These are phyloP conservation scores for Irpex lacteus DNA, from an alignment of 1,284 basidiomycete species.

Conservation along the genomic window DNA sequence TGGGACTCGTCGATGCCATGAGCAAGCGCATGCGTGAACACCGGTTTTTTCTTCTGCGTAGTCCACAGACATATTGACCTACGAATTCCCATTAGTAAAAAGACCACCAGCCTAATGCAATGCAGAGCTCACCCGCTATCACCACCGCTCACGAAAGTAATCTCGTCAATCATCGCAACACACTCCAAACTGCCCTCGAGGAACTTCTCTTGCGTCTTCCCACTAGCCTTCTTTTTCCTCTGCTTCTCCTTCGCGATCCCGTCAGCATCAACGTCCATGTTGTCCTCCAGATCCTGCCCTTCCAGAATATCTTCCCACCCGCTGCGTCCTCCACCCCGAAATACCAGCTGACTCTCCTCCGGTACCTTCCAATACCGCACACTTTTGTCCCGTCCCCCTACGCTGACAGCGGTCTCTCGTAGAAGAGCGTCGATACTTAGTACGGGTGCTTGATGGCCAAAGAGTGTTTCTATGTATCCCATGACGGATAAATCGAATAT, in stretches of 20 bases:
- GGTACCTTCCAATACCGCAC: constrained; percentile 95
- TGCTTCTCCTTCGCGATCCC: constrained; percentile 35
- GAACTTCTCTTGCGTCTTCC: constrained; percentile 43
- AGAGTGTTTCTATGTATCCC: constrained; percentile 95
- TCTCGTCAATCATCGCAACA: constrained; percentile 93
- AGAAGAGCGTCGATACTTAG: constrained; percentile 78
- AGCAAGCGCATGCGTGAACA: constrained; percentile 81
- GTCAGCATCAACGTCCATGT: constrained; percentile 36
- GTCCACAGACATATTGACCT: constrained; percentile 92
- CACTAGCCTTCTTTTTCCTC: constrained; percentile 33
- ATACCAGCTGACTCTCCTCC: constrained; percentile 95
- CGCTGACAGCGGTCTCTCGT: constrained; percentile 83
- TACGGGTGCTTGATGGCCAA: constrained; percentile 94
- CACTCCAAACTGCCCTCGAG: constrained; percentile 92
- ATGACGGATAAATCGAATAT: constrained; percentile 84
- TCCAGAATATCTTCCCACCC: constrained; percentile 79
- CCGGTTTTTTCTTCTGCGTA: constrained; percentile 94
- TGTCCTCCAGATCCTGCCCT: constrained; percentile 65
- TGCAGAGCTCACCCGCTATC: constrained; percentile 79
- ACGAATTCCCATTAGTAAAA: neutral
- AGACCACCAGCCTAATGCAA: constrained; percentile 14
- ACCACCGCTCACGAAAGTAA: constrained; percentile 89
- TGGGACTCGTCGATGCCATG: constrained; percentile 80
- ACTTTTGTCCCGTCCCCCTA: constrained; percentile 90
- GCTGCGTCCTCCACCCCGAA: constrained; percentile 87